These are phyloP conservation scores for Daldinia sp. DNA, from an alignment of 2,329 filamentous ascomycete genomes.

Conservation along the genomic window DNA sequence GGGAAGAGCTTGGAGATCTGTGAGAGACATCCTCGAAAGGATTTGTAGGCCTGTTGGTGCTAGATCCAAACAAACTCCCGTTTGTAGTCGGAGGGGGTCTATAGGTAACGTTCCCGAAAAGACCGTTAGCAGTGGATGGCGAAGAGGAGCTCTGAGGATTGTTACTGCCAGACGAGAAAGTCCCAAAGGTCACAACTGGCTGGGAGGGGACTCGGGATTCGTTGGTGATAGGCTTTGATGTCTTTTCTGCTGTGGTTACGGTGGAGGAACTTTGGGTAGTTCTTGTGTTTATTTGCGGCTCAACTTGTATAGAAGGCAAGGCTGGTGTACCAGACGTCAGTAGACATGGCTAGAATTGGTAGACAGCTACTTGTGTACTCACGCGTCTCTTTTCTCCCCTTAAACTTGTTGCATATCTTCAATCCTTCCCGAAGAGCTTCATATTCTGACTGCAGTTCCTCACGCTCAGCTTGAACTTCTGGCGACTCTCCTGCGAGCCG, in stretches of 20 bases:
- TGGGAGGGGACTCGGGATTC: not conserved
- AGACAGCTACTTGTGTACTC: not conserved
- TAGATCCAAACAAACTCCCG: too few relatives aligned
- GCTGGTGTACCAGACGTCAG: slow-evolving; percentile 7
- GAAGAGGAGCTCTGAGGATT: not conserved
- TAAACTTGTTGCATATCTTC: slow-evolving; percentile 36
- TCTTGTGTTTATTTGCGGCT: not conserved
- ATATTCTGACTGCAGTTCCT: slow-evolving; percentile 30
- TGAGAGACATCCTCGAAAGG: too few relatives aligned
- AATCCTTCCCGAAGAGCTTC: slow-evolving; percentile 37
- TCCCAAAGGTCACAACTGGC: not conserved
- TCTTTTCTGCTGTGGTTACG: too few relatives aligned
- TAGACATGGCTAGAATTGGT: not conserved
- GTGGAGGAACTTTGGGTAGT: not conserved
- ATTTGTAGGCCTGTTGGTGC: too few relatives aligned
- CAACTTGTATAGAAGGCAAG: not conserved
- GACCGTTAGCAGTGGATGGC: too few relatives aligned
- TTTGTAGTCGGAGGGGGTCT: too few relatives aligned
- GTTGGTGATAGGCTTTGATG: too few relatives aligned
- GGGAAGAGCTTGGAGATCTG: too few relatives aligned
- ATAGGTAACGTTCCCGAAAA: not conserved
- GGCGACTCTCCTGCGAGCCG: slow-evolving; percentile 42
- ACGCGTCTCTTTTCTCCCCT: slow-evolving; percentile 19
- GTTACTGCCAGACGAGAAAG: fast-evolving
- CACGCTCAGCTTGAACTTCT: slow-evolving; percentile 37